Base-by-base conservation (phyloP, 2,329 filamentous ascomycete genomes). In the Epichloe amarillans region DNA sequence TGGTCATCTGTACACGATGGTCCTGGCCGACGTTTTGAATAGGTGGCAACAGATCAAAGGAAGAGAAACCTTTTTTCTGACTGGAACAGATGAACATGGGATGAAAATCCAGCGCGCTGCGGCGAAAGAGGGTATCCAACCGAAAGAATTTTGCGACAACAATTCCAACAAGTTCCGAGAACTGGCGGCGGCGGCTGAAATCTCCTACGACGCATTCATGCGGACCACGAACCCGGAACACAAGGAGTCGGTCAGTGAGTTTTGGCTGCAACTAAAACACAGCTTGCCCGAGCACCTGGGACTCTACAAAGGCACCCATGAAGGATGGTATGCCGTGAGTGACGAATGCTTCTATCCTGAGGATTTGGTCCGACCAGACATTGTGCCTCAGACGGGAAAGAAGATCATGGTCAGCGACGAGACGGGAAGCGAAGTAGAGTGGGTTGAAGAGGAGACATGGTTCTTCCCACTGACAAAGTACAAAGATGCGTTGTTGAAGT, bases 341-440 rank as follows among this genome's bases (percentile, higher is more conserved):
- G 93, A 98, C 65, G 93, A 98, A 73, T 91, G 91, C 39, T 98
- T 95, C 68, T 97, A 96, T 64, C 88, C 91, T 0, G 77, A 84
- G 49, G 79, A 80, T 6, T 72, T 82, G 60, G 80, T 97, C 26
- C 80, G 88, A 61, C 77, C 84, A 42, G 79, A 82, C 47, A 70
- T 93, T 38, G 85, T 90, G 57, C 86, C 88, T 5, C 75, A 82
- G 44, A 95, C 89, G 0, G 93, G 93, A 3, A 78, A 82, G 57
- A 90, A 88, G 60, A 82, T 86, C 55, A 88, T 88, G 80, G 84
- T 82, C 21, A 90, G 86, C 17, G 77, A 80, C 46, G 93, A 96
- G 71, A 95, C 89, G 2, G 89, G 88, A 1, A 95, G 87, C 63
- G 84, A 88, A 65, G 93, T 98, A 7, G 89, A 97, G 67, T 97